These are phyloP conservation scores for Trichocladium antarcticum DNA, from an alignment of 495 filamentous ascomycete genomes.

Conservation along the genomic window DNA sequence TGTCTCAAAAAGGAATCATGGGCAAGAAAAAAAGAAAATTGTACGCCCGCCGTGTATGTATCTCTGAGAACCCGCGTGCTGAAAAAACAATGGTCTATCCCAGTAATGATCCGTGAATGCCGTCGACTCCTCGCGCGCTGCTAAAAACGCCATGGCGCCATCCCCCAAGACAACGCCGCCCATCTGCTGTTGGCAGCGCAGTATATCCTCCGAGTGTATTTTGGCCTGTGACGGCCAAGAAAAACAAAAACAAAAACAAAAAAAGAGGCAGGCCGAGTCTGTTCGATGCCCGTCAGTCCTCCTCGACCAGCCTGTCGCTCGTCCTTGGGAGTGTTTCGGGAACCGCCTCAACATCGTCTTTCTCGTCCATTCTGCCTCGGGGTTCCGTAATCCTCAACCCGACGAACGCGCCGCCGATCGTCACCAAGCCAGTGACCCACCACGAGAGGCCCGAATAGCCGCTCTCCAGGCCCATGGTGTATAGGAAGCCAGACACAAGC, in stretches of 20 bases:
- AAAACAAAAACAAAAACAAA: slow-evolving; percentile 2
- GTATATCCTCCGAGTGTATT: not conserved
- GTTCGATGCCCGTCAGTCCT: slow-evolving; percentile 1
- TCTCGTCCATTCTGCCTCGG: slow-evolving; percentile 29
- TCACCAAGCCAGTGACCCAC: slow-evolving; percentile 77
- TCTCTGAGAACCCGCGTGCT: not conserved
- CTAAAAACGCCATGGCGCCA: not conserved
- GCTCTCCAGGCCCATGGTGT: slow-evolving; percentile 62
- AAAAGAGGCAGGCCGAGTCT: not conserved
- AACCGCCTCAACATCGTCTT: slow-evolving; percentile 13
- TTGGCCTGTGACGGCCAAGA: too few relatives aligned
- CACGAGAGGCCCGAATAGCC: slow-evolving; percentile 81
- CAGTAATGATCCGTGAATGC: not conserved
- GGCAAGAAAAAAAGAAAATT: not conserved
- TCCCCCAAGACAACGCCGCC: not conserved
- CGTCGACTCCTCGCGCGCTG: not conserved
- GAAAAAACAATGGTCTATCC: slow-evolving; percentile 5
- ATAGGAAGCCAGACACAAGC: slow-evolving; percentile 73
- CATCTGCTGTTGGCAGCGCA: not conserved
- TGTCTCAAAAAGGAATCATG: too few relatives aligned
- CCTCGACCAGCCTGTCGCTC: not conserved
- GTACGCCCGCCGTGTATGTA: not conserved
- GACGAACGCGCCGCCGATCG: slow-evolving; percentile 54
- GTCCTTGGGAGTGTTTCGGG: too few relatives aligned
- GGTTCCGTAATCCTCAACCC: slow-evolving; percentile 41